A percentile compares a stretch with the other conserved stretches of the same genome.
These are phyloP conservation scores for Coemansia sp. DNA, from an alignment of 192 early-diverging fungal genomes.

Conservation along the genomic window DNA sequence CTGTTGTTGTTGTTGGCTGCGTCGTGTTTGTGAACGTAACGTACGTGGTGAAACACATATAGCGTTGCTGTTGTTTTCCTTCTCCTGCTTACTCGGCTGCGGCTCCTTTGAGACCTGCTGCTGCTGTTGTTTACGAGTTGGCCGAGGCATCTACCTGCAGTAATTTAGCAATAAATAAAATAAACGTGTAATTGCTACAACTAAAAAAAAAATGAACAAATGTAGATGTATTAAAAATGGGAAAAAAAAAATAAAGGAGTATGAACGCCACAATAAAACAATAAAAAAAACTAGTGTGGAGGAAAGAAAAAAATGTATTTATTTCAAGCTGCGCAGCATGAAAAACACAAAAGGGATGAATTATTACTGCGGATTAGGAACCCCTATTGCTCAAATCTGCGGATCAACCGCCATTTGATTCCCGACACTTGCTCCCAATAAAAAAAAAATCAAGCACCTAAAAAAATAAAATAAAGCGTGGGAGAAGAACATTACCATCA, in stretches of 20 bases:
- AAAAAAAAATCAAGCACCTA: too few relatives aligned
- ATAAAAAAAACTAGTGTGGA: not conserved
- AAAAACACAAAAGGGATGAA: too few relatives aligned
- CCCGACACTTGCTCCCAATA: too few relatives aligned
- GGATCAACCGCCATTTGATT: not conserved
- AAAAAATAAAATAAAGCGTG: too few relatives aligned
- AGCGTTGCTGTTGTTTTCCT: not conserved
- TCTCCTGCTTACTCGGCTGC: not conserved
- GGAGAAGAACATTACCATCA: too few relatives aligned
- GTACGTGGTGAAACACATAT: not conserved
- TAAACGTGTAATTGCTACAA: not conserved
- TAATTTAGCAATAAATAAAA: not conserved
- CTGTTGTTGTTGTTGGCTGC: not conserved
- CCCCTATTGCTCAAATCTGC: not conserved
- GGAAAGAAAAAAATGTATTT: not conserved
- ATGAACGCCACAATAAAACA: not conserved
- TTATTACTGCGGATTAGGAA: not conserved
- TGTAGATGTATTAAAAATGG: not conserved
- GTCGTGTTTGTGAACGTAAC: not conserved
- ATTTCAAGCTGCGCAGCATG: not conserved
- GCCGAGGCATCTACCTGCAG: slow-evolving; percentile 10
- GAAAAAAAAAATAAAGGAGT: too few relatives aligned
- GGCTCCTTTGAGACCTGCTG: not conserved
- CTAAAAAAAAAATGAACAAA: not conserved
- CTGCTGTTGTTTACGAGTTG: slow-evolving; percentile 15